Evolutionary conservation across 179 eudicot species (phyloP).

Genomic region (Silene coronaria): DNA sequence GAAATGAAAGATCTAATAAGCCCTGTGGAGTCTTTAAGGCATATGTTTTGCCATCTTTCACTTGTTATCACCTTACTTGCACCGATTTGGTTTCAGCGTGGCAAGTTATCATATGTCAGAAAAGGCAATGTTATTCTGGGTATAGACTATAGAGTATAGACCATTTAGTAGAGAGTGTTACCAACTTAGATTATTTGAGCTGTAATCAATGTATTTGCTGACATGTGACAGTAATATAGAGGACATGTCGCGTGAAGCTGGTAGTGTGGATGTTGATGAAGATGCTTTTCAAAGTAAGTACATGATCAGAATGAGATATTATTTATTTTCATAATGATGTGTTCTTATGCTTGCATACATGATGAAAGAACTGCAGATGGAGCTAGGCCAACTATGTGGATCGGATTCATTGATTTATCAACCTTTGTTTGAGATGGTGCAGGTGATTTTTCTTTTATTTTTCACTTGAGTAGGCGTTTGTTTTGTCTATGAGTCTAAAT

Average conservation of each 20-base stretch:
- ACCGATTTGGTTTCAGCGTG: neutral
- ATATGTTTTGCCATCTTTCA: neutral
- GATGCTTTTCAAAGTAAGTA: constrained; percentile 68
- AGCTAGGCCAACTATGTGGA: constrained; percentile 56
- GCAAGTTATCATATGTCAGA: neutral
- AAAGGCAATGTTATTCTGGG: neutral
- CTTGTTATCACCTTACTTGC: neutral
- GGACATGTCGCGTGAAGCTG: constrained; percentile 92
- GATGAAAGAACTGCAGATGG: constrained; percentile 64
- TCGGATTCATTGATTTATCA: constrained; percentile 47
- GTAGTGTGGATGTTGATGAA: constrained; percentile 78
- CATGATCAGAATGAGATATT: constrained; percentile 10
- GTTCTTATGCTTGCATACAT: constrained; percentile 30
- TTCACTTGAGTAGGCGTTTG: neutral
- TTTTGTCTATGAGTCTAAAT: neutral
- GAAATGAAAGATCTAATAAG: constrained; percentile 9
- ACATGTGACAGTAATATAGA: constrained; percentile 75
- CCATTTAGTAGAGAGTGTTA: neutral
- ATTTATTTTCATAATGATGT: constrained; percentile 4
- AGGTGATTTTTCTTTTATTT: constrained; percentile 39
- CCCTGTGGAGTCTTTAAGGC: neutral
- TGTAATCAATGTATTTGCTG: constrained; percentile 12
- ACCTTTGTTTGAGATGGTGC: constrained; percentile 76
- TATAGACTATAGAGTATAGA: neutral
- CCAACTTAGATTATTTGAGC: neutral